Evolutionary conservation across 345 rosid genomes (phyloP).

Genomic region (Syzygium grande): DNA sequence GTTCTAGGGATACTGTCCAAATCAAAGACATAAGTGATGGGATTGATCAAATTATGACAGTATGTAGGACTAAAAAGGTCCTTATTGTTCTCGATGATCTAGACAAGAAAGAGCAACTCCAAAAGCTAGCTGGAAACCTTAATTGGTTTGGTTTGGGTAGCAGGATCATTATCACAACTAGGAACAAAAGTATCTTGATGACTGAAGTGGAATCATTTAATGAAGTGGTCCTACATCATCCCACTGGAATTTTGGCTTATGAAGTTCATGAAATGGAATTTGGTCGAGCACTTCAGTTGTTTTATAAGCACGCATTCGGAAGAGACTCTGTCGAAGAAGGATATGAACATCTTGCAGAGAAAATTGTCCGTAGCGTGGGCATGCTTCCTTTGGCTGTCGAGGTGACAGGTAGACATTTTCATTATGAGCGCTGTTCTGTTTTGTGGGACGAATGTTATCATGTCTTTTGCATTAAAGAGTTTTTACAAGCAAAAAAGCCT

Average conservation of each 20-base stretch:
- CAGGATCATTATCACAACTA: not conserved
- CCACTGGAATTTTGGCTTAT: not conserved
- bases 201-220: no score
- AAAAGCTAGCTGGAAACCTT: not conserved
- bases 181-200: not conserved
- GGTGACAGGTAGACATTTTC: not conserved
- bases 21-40: not conserved
- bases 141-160: not conserved
- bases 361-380: not conserved
- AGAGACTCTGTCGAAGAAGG: fast-evolving
- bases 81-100: conserved; percentile 3
- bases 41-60: not conserved
- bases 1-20: not conserved
- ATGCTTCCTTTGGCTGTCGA: not conserved
- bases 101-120: not conserved
- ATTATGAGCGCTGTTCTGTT: no score
- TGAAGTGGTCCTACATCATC: not conserved
- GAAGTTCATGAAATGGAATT: not conserved
- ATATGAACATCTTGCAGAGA: not conserved
- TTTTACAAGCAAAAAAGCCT: no score
- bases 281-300: not conserved
- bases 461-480: no score
- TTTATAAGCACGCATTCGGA: not conserved
- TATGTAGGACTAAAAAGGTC: not conserved
- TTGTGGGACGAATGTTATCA: no score